phyloP scores from a whole-genome alignment of 768 basidiomycete species.

The Tylopilus rubrobrunneus region DNA sequence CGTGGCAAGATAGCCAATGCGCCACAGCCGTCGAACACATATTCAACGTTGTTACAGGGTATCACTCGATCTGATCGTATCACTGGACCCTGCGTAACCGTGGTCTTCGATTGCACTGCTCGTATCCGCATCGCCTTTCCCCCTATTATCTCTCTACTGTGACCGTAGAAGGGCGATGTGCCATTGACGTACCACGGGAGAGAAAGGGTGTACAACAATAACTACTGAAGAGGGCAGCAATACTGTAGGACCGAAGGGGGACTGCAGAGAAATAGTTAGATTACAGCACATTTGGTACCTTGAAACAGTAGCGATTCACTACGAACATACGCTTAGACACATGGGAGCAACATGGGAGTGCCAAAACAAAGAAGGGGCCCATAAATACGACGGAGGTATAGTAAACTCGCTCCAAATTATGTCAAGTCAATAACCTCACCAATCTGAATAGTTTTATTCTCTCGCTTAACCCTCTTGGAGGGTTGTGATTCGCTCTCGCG shows the following conservation, averaged over 20 bases:
- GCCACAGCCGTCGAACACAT: background rate
- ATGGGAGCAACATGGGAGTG: background rate
- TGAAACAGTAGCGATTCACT: background rate
- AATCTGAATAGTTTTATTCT: constrained; percentile 10
- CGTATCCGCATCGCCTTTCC: constrained; percentile 3
- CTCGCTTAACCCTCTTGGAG: constrained; percentile 27
- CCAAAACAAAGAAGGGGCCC: background rate
- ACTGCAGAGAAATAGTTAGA: background rate
- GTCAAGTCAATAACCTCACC: constrained; percentile 32
- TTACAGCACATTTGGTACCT: background rate
- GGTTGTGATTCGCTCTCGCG: constrained; percentile 4
- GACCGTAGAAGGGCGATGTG: background rate
- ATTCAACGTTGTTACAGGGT: constrained; percentile 16
- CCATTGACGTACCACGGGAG: constrained; percentile 5
- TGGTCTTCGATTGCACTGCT: constrained; percentile 1
- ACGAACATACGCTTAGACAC: background rate
- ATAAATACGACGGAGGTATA: background rate
- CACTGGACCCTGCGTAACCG: constrained; percentile 19
- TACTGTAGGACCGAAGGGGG: background rate
- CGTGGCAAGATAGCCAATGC: constrained; percentile 4
- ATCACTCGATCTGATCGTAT: constrained; percentile 13
- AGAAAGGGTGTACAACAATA: background rate
- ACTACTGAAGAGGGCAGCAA: background rate
- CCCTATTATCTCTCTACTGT: background rate
- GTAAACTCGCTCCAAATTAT: constrained; percentile 9